These are phyloP conservation scores for Aphanoascus verrucosus DNA, from an alignment of 2,329 filamentous ascomycete species.

Conservation along the genomic window DNA sequence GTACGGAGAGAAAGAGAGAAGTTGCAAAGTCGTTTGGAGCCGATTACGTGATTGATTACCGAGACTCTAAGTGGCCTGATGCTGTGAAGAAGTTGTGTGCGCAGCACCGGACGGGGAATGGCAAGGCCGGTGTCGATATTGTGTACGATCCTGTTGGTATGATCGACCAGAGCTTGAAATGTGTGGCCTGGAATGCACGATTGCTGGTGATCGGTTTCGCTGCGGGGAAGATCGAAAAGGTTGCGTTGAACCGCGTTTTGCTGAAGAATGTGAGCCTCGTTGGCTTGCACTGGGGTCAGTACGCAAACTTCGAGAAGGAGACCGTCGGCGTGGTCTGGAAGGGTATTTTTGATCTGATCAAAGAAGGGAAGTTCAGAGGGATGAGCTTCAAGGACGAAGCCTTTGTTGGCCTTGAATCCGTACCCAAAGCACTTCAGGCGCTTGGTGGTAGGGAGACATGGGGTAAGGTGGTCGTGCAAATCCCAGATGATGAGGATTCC, in stretches of 20 bases:
- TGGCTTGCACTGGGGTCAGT: slow-evolving; percentile 85
- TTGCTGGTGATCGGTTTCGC: slow-evolving; percentile 85
- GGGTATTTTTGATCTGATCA: slow-evolving; percentile 67
- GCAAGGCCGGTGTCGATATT: slow-evolving; percentile 65
- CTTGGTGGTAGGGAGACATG: slow-evolving; percentile 75
- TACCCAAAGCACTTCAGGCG: slow-evolving; percentile 65
- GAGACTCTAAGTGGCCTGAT: slow-evolving; percentile 55
- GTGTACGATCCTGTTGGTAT: slow-evolving; percentile 91
- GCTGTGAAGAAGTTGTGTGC: slow-evolving; percentile 58
- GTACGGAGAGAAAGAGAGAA: slow-evolving; percentile 65
- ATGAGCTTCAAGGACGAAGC: slow-evolving; percentile 74
- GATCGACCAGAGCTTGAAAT: slow-evolving; percentile 79
- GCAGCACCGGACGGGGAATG: slow-evolving; percentile 50
- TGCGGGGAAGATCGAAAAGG: slow-evolving; percentile 74
- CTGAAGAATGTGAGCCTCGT: slow-evolving; percentile 89
- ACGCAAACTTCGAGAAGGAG: slow-evolving; percentile 60
- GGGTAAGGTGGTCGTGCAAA: slow-evolving; percentile 89
- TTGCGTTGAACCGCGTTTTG: slow-evolving; percentile 82
- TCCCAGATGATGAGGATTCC: slow-evolving; percentile 58
- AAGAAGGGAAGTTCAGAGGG: slow-evolving; percentile 64
- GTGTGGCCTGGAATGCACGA: slow-evolving; percentile 84
- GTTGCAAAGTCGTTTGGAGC: slow-evolving; percentile 73
- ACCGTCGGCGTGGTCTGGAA: slow-evolving; percentile 66
- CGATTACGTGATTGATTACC: slow-evolving; percentile 72
- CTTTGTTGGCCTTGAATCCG: slow-evolving; percentile 70